Percentiles rank a stretch among this genome's conserved stretches.
phyloP scores from a whole-genome alignment of 331 rosid species.

The Spiraea crenata region DNA sequence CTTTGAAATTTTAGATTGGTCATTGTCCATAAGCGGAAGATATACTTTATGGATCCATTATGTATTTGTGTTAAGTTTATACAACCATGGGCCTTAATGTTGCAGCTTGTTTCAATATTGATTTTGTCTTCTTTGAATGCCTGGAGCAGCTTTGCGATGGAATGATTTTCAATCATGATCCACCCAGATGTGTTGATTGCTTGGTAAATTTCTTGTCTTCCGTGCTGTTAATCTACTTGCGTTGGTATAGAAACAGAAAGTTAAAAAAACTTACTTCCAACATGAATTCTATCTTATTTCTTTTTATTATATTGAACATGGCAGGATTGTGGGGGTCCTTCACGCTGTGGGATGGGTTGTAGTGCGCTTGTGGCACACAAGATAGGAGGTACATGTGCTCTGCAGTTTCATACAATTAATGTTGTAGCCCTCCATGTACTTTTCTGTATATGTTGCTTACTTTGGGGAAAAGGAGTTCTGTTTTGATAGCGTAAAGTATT shows the following conservation, averaged over 20 bases:
- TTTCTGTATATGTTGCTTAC: neutral
- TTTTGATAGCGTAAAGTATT: neutral
- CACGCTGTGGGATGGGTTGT: constrained; percentile 78
- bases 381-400: constrained; percentile 57
- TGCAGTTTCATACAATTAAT: constrained; percentile 4
- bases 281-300: constrained; percentile 11
- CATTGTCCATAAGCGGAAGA: neutral
- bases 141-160: constrained; percentile 83
- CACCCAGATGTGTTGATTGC: constrained; percentile 82
- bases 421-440: neutral
- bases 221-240: constrained; percentile 8
- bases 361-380: constrained; percentile 68
- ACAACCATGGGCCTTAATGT: constrained; percentile 8
- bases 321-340: constrained; percentile 91
- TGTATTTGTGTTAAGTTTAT: neutral
- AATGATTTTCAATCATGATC: constrained; percentile 91
- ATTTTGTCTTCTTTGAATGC: constrained; percentile 31
- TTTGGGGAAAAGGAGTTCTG: neutral
- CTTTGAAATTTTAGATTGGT: neutral
- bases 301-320: constrained; percentile 26
- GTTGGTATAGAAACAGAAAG: neutral
- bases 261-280: neutral
- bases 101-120: constrained; percentile 28
- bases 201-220: constrained; percentile 42
- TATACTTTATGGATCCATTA: neutral